Evolutionary conservation across 768 basidiomycete species (phyloP), one percentile per base, ranked within the genome.

Genomic region (Leccinum variicolor): DNA sequence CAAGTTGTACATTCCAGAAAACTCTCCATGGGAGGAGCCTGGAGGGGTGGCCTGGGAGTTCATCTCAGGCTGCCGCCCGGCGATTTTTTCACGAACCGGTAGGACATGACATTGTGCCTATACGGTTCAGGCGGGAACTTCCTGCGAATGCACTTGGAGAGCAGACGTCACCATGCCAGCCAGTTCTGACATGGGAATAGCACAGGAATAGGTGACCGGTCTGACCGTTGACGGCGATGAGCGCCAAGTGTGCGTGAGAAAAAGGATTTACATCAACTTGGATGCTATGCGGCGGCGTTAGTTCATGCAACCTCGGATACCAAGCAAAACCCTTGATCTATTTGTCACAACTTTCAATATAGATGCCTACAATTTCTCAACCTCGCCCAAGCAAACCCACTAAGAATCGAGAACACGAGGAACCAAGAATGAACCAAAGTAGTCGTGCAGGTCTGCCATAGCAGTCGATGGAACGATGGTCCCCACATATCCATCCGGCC

Each of bases 381-480:
- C n/a, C 9, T 41, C 39, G n/a, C 9, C 17, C 31, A 13, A 13
- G 29, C 5, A 39, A 39, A 25, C 31, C 23, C 10, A n/a, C 47
- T 21, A 43, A 39, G 50, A 45, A 26, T 36, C 26, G 13, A 13
- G 29, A 17, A n/a, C 15, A 14, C 14, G 51, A 52, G 69, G 36
- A 23, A 66, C 57, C 68, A 79, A 69, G 64, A 87, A 85, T 1
- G 67, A 64, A 1, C 67, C 63, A 43, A 88, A 83, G 64, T 87
- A 88, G 1, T 23, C 21, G 31, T 76, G 71, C 47, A 89, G 48
- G n/a, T 77, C 75, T 10, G 41, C 57, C 45, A 68, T 6, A 14
- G 57, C 62, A 15, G 48, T 59, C 21, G 70, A 64, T 6, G 73
- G 68, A 14, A 63, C 66, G 29, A 78, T 56, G 31, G 69, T 65